Conservation (phyloP, 495 filamentous ascomycete species). For the Hypoxylon perforatum region DNA sequence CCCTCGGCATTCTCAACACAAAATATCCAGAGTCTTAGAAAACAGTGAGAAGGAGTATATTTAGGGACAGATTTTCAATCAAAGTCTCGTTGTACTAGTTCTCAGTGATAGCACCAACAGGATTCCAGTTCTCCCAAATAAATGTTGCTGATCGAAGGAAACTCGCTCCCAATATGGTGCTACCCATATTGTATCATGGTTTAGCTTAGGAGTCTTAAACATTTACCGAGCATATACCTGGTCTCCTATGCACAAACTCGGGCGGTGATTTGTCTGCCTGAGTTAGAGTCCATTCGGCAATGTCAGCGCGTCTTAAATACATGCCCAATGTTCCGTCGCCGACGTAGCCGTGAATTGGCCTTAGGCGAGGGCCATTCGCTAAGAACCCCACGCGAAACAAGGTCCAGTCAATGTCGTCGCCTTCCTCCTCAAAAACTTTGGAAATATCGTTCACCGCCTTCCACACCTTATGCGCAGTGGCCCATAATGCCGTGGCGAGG, state of each 20-base stretch:
- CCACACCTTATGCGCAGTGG: slow-evolving; percentile 15
- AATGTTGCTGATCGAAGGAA: no score
- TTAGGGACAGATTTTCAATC: no score
- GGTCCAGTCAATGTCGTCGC: background rate
- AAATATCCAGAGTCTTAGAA: background rate
- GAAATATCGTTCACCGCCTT: slow-evolving; percentile 15
- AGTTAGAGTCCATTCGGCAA: background rate
- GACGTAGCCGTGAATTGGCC: background rate
- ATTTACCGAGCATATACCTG: background rate
- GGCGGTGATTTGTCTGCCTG: background rate
- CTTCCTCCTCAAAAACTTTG: slow-evolving; percentile 3
- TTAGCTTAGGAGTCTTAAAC: background rate
- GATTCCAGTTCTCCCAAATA: no score
- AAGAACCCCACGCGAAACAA: slow-evolving; percentile 3
- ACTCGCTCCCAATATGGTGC: no score
- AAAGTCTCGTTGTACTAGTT: no score
- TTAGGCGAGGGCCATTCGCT: background rate
- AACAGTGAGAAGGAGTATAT: background rate
- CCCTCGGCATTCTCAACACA: background rate
- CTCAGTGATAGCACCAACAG: no score
- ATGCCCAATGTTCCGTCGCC: background rate
- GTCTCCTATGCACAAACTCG: background rate
- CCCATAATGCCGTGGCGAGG: background rate
- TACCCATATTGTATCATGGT: no score
- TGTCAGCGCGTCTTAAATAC: background rate